phyloP scores from a whole-genome alignment of 164 flowering plant genomes.

The Stephania yunnanensis region DNA sequence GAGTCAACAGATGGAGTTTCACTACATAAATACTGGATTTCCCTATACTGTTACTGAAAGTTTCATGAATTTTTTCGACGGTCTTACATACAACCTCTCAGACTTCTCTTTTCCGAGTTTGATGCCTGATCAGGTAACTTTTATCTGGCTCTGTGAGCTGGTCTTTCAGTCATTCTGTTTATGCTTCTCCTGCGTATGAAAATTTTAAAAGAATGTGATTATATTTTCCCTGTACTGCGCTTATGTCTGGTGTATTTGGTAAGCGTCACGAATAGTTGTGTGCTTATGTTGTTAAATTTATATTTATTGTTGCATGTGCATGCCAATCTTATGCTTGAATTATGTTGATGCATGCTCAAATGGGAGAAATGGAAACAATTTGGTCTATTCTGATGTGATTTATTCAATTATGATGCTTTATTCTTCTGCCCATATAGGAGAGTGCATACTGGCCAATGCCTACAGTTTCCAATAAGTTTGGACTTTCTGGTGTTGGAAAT shows the following conservation, averaged over 20 bases:
- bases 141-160: constrained; percentile 1
- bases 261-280: too few relatives aligned
- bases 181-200: background rate
- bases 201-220: background rate
- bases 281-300: background rate
- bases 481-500: constrained; percentile 30
- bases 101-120: constrained; percentile 34
- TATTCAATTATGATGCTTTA: background rate
- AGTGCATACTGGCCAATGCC: constrained; percentile 41
- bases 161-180: background rate
- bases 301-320: background rate
- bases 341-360: background rate
- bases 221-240: background rate
- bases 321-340: background rate
- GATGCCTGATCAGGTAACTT: constrained; percentile 50
- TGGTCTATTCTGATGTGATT: background rate
- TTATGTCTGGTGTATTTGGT: background rate
- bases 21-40: constrained; percentile 62
- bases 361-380: background rate
- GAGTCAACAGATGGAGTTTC: constrained; percentile 60
- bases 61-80: constrained; percentile 69
- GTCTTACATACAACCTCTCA: constrained; percentile 36
- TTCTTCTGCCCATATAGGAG: constrained; percentile 43
- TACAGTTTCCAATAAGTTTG: constrained; percentile 54
- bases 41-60: constrained; percentile 57